A percentile compares a stretch with the other conserved stretches of the same genome.
Conservation (phyloP, 2,329 filamentous ascomycete genomes). For the Pleomassaria siparia region DNA sequence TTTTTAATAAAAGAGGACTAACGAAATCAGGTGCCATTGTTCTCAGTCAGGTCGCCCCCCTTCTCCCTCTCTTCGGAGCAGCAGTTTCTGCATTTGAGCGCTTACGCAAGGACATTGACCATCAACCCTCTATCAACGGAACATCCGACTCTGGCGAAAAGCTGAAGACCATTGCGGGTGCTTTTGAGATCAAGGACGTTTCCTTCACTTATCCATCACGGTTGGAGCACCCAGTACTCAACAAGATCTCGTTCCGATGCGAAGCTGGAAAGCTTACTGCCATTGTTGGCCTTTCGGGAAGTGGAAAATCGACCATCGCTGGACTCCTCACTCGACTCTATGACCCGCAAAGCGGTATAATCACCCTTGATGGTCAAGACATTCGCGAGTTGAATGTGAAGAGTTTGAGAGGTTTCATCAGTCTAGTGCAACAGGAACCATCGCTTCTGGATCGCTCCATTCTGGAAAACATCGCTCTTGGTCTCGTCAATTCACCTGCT, state of each 20-base stretch:
- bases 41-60: conserved; percentile 49
- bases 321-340: conserved; percentile 43
- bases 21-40: conserved; percentile 46
- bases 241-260: conserved; percentile 40
- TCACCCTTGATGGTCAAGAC: conserved; percentile 57
- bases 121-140: conserved; percentile 43
- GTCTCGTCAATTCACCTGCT: conserved; percentile 47
- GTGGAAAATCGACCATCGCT: conserved; percentile 47
- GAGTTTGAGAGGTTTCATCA: conserved; percentile 39
- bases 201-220: conserved; percentile 47
- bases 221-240: conserved; percentile 42
- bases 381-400: conserved; percentile 42
- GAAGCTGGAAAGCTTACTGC: conserved; percentile 45
- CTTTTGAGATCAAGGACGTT: conserved; percentile 43
- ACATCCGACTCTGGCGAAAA: conserved; percentile 32
- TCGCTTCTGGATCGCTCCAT: conserved; percentile 55
- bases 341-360: conserved; percentile 54
- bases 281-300: conserved; percentile 47
- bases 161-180: conserved; percentile 48
- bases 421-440: conserved; percentile 55
- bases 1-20: conserved; percentile 6
- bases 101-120: conserved; percentile 60
- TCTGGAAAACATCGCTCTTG: conserved; percentile 57
- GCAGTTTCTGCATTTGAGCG: conserved; percentile 59
- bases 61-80: conserved; percentile 53